Evolutionary conservation across 352 stramenopile genomes (phyloP).

Genomic region (Phytophthora pseudosyringae): DNA sequence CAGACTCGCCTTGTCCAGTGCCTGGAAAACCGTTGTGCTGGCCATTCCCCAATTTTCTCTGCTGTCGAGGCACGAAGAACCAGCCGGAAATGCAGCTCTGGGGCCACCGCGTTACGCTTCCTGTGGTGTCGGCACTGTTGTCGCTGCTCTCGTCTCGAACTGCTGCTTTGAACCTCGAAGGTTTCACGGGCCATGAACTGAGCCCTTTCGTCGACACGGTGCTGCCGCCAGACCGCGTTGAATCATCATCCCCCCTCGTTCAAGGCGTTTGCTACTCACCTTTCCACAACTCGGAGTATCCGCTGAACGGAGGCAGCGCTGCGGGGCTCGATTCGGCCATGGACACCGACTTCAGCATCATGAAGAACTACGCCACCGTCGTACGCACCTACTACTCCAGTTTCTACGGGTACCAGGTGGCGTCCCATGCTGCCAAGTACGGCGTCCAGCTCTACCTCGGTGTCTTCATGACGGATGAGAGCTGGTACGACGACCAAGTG

Average conservation of each 20-base stretch:
- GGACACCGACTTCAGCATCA: constrained; percentile 70
- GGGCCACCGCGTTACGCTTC: constrained; percentile 1
- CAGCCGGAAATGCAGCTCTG: constrained; percentile 27
- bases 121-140: constrained; percentile 9
- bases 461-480: constrained; percentile 78
- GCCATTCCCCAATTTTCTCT: constrained; percentile 19
- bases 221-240: constrained; percentile 8
- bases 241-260: constrained; percentile 28
- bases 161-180: constrained; percentile 28
- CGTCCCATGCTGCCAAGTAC: constrained; percentile 46
- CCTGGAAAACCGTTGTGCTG: background rate
- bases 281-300: constrained; percentile 80
- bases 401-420: constrained; percentile 61
- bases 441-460: constrained; percentile 72
- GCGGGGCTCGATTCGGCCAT: constrained; percentile 56
- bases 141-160: constrained; percentile 10
- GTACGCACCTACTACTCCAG: constrained; percentile 84
- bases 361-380: constrained; percentile 63
- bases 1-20: constrained; percentile 7
- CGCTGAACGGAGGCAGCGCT: constrained; percentile 45
- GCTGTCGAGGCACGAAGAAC: constrained; percentile 1
- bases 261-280: constrained; percentile 76
- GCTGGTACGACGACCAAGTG: constrained; percentile 64
- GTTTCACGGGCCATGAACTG: constrained; percentile 27
- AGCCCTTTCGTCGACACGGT: constrained; percentile 14